Conservation (phyloP, 2,329 filamentous ascomycete genomes). For the Myriosclerotinia scirpicola region DNA sequence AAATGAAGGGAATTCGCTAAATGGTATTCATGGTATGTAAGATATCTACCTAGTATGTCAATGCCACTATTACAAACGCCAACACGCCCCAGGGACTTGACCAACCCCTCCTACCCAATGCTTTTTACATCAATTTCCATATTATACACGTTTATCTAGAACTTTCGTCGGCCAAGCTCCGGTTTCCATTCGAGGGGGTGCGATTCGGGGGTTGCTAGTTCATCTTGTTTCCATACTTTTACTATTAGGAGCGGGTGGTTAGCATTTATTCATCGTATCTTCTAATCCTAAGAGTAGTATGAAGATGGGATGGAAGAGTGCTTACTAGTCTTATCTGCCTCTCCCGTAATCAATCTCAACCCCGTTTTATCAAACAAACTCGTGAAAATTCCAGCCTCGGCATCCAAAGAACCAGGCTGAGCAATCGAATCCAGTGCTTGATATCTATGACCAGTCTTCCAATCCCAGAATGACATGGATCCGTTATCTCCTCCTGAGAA, state of each 20-base stretch:
- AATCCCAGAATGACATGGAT: slow-evolving; percentile 97
- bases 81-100: background rate
- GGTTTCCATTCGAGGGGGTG: slow-evolving; percentile 94
- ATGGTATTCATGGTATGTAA: background rate
- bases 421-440: slow-evolving; percentile 88
- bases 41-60: background rate
- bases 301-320: slow-evolving; percentile 23
- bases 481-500: slow-evolving; percentile 96
- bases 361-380: slow-evolving; percentile 90
- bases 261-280: slow-evolving; percentile 26
- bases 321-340: slow-evolving; percentile 90
- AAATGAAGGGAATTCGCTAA: background rate
- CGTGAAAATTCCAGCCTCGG: slow-evolving; percentile 92
- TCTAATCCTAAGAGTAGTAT: background rate
- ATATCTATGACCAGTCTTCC: slow-evolving; percentile 93
- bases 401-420: slow-evolving; percentile 90
- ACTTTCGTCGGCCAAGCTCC: slow-evolving; percentile 70
- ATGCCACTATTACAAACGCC: slow-evolving; percentile 1
- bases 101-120: background rate
- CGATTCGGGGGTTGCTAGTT: slow-evolving; percentile 83
- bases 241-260: slow-evolving; percentile 48
- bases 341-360: slow-evolving; percentile 84
- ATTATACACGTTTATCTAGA: slow-evolving; percentile 18
- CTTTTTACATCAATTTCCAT: background rate
- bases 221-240: slow-evolving; percentile 96